phyloP scores from a whole-genome alignment of 129 eudicot species.

The Scalesia atractyloides region DNA sequence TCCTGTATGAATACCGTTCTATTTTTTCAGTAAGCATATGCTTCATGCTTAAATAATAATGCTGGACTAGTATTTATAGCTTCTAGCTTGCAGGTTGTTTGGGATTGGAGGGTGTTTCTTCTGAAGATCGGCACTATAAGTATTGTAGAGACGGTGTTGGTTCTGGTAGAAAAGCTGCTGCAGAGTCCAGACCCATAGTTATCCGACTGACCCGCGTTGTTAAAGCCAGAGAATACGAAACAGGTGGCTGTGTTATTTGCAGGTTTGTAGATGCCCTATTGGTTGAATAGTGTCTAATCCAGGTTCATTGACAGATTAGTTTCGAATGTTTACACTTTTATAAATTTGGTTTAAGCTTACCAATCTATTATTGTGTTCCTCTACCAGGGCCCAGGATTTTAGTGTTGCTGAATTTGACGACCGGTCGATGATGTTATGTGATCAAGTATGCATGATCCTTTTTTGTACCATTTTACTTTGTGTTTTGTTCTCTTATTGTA shows the following conservation, averaged over 20 bases:
- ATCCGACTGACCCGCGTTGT: conserved; percentile 80
- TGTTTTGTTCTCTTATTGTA: neutral
- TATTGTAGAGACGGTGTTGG: conserved; percentile 61
- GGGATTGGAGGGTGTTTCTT: conserved; percentile 59
- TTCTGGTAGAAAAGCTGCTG: conserved; percentile 51
- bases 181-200: conserved; percentile 66
- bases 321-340: conserved; percentile 12
- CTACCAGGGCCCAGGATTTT: conserved; percentile 73
- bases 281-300: neutral
- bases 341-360: conserved; percentile 15
- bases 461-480: conserved; percentile 2
- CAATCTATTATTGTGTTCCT: neutral
- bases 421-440: conserved; percentile 85
- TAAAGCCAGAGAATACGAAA: conserved; percentile 67
- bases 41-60: conserved; percentile 7
- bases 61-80: conserved; percentile 22
- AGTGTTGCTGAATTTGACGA: conserved; percentile 88
- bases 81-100: conserved; percentile 69
- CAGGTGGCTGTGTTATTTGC: conserved; percentile 96
- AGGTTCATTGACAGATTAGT: neutral
- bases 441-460: conserved; percentile 57
- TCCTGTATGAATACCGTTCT: neutral
- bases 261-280: conserved; percentile 53
- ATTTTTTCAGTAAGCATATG: neutral
- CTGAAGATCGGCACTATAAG: conserved; percentile 70